These are phyloP conservation scores for Narthecium ossifragum DNA, from an alignment of 106 monocot species.

Conservation along the genomic window DNA sequence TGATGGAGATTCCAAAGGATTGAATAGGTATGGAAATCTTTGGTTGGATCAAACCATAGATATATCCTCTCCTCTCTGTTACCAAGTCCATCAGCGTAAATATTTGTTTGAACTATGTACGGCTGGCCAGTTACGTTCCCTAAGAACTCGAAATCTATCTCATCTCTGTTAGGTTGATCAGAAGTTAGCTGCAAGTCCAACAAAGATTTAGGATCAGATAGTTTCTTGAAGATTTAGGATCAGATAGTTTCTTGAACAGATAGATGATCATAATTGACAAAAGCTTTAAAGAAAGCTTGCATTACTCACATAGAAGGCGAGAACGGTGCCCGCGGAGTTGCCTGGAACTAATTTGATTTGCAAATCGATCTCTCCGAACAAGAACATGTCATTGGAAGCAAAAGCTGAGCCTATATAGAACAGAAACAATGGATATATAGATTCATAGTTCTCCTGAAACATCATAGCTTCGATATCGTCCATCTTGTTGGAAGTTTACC, in stretches of 20 bases:
- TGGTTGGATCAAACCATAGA: conserved; percentile 72
- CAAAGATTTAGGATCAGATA: not conserved
- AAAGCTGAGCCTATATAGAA: conserved; percentile 23
- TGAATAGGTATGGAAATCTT: conserved; percentile 51
- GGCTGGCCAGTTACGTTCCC: conserved; percentile 47
- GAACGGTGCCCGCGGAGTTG: conserved; percentile 50
- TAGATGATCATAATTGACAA: not conserved
- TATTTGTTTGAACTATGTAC: conserved; percentile 50
- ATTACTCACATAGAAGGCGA: conserved; percentile 43
- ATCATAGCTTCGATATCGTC: not conserved
- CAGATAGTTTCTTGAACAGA: not conserved
- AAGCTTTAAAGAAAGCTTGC: not conserved
- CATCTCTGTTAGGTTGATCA: conserved; percentile 31
- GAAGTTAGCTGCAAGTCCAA: conserved; percentile 17
- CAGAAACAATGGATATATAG: not conserved
- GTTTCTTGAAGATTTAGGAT: not conserved
- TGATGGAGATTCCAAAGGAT: conserved; percentile 57
- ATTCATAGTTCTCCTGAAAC: not conserved
- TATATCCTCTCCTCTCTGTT: conserved; percentile 54
- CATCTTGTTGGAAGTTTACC: conserved; percentile 16
- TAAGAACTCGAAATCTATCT: conserved; percentile 62
- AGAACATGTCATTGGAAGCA: conserved; percentile 34
- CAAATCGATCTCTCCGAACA: conserved; percentile 47
- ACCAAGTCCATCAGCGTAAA: conserved; percentile 42
- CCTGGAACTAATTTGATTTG: conserved; percentile 45